phyloP scores from a whole-genome alignment of 2,329 filamentous ascomycete species.

The Colletotrichum falcatum region DNA sequence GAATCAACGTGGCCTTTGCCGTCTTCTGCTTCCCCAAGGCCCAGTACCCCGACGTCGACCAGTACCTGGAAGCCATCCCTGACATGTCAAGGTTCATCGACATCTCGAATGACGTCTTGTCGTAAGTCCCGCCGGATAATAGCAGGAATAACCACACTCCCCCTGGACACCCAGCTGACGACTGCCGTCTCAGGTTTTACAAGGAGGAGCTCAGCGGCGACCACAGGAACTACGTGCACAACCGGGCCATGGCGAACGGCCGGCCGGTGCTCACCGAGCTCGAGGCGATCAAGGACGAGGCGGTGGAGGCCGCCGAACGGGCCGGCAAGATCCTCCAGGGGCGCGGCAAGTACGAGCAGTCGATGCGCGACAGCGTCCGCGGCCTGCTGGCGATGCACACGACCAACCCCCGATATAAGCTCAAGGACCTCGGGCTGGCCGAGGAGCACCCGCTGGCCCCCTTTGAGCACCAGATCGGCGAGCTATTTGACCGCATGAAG shows the following conservation, averaged over 20 bases:
- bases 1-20: conserved; percentile 43
- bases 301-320: conserved; percentile 36
- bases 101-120: conserved; percentile 44
- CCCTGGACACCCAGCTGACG: neutral
- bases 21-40: conserved; percentile 44
- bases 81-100: conserved; percentile 44
- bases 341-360: conserved; percentile 40
- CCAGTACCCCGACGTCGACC: conserved; percentile 40
- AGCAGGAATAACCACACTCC: neutral
- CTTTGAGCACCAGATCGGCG: conserved; percentile 39
- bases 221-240: conserved; percentile 43
- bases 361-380: conserved; percentile 39
- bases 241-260: conserved; percentile 32
- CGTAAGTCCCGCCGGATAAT: conserved; percentile 35
- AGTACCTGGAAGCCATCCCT: conserved; percentile 43
- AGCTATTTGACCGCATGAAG: conserved; percentile 40
- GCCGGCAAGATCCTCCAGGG: conserved; percentile 40
- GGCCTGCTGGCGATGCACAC: conserved; percentile 44
- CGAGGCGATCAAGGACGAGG: conserved; percentile 36
- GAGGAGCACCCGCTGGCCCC: conserved; percentile 42
- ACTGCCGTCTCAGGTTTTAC: conserved; percentile 41
- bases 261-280: conserved; percentile 29
- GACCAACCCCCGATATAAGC: conserved; percentile 42
- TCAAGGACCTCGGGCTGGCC: conserved; percentile 41
- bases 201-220: conserved; percentile 43